These are phyloP conservation scores for Tylopilus cervinicoccineus DNA, from an alignment of 768 basidiomycete genomes.

Conservation along the genomic window DNA sequence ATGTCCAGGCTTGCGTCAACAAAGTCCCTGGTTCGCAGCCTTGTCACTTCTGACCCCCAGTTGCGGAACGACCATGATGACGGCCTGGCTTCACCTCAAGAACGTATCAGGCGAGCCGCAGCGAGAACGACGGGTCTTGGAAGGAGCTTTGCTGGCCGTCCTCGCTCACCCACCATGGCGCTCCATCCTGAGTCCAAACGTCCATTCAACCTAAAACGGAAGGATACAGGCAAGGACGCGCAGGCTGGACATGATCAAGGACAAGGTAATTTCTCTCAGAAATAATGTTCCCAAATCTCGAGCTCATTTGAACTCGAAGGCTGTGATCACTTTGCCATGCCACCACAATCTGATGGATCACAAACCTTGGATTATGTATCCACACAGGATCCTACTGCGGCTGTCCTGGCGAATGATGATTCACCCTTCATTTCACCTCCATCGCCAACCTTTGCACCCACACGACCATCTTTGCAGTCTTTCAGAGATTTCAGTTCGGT, in stretches of 20 bases:
- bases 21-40: conserved; percentile 18
- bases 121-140: conserved; percentile 63
- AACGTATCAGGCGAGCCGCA: conserved; percentile 52
- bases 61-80: conserved; percentile 29
- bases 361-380: conserved; percentile 3
- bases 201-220: conserved; percentile 53
- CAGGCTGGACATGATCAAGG: conserved; percentile 20
- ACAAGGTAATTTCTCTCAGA: conserved; percentile 31
- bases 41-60: conserved; percentile 26
- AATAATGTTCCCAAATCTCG: conserved; percentile 7
- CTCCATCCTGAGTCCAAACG: conserved; percentile 42
- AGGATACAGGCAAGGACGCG: conserved; percentile 45
- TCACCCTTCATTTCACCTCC: conserved; percentile 72
- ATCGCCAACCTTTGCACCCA: conserved; percentile 50
- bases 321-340: conserved; percentile 7
- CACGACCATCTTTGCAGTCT: conserved; percentile 45
- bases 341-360: conserved; percentile 20
- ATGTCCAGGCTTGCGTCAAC: conserved; percentile 27
- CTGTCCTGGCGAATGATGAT: conserved; percentile 35
- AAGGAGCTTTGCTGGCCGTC: conserved; percentile 47
- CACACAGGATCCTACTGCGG: conserved; percentile 6
- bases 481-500: conserved; percentile 74
- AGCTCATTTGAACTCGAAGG: conserved; percentile 16
- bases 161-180: conserved; percentile 27
- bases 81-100: conserved; percentile 30